Evolutionary conservation across 177 flowering plant genomes (phyloP), one percentile per base, ranked within the genome.

Genomic region (Vitis hybrid): DNA sequence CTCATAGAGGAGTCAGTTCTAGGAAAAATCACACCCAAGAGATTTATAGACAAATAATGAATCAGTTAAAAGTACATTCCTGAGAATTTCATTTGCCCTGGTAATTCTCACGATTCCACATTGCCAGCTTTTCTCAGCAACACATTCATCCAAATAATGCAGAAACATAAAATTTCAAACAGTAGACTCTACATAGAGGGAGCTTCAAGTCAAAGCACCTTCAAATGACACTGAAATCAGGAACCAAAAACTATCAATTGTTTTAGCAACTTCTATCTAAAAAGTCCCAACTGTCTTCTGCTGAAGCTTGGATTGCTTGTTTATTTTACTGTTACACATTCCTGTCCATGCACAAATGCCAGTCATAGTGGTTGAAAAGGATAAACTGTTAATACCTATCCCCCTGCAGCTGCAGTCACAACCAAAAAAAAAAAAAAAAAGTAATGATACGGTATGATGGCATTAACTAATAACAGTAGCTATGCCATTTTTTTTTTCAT

Each of bases 371-470:
- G 32, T 69, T 19, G 21, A 6, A 54, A 51, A 10, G 56, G 66
- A 58, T 60, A 75, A 62, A 62, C 35, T 17, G 58, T 81, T 71
- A 82, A 78, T 78, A 75, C 77, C 82, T 79, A 62, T 48, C 67
- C 68, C 84, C 87, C 56, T 76, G 77, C 62, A 69, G 71, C 89
- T 89, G 88, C 82, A 78, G 21, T 51, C 63, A 74, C 40, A 70
- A 66, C 62, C 68, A 52, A 50, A 56, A 64, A 58, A 66, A 62
- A 70, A 56, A 56, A 64, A 58, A 57, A 18, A 11, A 5, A 7
- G n/a, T 6, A 7, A 35, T 14, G 12, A 27, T 7, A 8, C 13
- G 18, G 30, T 6, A 17, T 19, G 24, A 66, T 8, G 67, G 13
- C n/a, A 35, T 19, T 27, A 32, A 63, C 14, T 18, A 19, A 27